Evolutionary conservation across 495 filamentous ascomycete genomes (phyloP).

Genomic region (Annulohypoxylon nitens): DNA sequence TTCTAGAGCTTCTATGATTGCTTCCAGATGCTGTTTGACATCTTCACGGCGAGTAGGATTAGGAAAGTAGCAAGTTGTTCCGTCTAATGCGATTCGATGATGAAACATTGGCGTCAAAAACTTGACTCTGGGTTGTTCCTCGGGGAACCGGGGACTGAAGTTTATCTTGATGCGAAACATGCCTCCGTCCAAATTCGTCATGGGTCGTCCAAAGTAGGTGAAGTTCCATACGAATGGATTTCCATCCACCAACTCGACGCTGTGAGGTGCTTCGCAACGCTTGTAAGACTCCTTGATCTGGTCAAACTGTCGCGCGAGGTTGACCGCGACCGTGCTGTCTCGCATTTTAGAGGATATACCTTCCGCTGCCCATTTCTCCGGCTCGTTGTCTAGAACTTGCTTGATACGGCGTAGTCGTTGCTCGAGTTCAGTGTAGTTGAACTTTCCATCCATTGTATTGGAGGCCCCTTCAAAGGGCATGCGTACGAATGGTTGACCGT

Average conservation of each 20-base stretch:
- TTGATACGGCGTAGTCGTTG: constrained; percentile 74
- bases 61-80: constrained; percentile 87
- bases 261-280: constrained; percentile 74
- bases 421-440: constrained; percentile 83
- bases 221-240: constrained; percentile 77
- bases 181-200: constrained; percentile 94
- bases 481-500: constrained; percentile 71
- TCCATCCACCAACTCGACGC: constrained; percentile 77
- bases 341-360: constrained; percentile 73
- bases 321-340: constrained; percentile 81
- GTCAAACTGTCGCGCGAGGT: constrained; percentile 84
- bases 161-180: constrained; percentile 83
- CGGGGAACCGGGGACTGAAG: constrained; percentile 90
- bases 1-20: constrained; percentile 84
- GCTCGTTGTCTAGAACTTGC: constrained; percentile 77
- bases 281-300: constrained; percentile 83
- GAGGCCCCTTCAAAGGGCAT: constrained; percentile 88
- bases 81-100: constrained; percentile 82
- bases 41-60: constrained; percentile 74
- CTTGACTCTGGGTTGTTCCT: constrained; percentile 88
- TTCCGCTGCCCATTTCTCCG: constrained; percentile 75
- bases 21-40: constrained; percentile 84
- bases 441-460: constrained; percentile 90
- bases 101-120: constrained; percentile 89
- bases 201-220: constrained; percentile 90